Percentiles rank a stretch among this genome's conserved stretches.
phyloP scores from a whole-genome alignment of 192 early-diverging fungal genomes.

The Backusella parvicylindrica region DNA sequence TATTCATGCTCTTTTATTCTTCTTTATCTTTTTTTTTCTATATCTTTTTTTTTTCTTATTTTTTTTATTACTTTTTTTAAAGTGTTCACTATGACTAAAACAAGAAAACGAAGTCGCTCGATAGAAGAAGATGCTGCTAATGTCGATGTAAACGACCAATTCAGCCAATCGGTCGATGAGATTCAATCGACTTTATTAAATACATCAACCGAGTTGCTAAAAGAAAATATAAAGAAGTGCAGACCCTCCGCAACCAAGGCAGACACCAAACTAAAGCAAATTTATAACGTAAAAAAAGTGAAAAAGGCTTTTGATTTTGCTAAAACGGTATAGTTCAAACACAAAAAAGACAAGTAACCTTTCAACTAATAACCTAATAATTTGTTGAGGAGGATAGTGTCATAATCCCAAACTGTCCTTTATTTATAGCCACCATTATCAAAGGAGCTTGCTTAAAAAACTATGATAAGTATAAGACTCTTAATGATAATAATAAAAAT shows the following conservation, averaged over 20 bases:
- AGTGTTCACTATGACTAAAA: neutral
- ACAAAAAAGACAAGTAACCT: neutral
- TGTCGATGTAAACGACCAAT: neutral
- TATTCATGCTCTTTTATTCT: no score
- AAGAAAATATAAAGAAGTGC: neutral
- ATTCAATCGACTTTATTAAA: neutral
- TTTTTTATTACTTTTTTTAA: neutral
- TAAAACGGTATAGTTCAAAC: neutral
- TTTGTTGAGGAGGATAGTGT: constrained; percentile 4
- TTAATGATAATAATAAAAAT: neutral
- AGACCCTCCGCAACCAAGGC: neutral
- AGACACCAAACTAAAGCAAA: neutral
- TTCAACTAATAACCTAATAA: neutral
- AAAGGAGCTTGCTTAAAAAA: neutral
- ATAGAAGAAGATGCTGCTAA: neutral
- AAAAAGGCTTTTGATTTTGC: neutral
- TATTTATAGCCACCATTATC: constrained; percentile 2
- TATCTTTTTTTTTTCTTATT: neutral
- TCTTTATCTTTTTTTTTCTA: no score
- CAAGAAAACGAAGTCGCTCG: neutral
- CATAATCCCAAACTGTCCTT: neutral
- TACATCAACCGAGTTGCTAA: neutral
- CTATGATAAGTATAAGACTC: neutral
- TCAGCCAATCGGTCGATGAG: neutral
- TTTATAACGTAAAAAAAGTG: neutral